Percentiles rank a stretch among this genome's conserved stretches.
These are phyloP conservation scores for Dendrobium chrysotoxum DNA, from an alignment of 106 monocot genomes.

Conservation along the genomic window DNA sequence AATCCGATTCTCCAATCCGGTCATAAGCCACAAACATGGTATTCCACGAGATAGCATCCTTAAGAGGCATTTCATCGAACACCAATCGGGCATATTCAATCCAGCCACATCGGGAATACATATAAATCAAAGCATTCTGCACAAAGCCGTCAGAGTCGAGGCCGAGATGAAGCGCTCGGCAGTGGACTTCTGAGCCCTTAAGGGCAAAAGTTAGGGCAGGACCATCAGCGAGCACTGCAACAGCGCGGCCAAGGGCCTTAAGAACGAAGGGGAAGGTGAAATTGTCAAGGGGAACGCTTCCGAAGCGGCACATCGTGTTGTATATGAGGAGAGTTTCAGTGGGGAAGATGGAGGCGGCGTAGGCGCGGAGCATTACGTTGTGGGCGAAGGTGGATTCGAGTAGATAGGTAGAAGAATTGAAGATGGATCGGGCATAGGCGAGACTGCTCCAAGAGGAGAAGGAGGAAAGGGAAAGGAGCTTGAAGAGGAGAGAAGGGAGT, in stretches of 20 bases:
- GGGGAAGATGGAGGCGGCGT: slow-evolving; percentile 36
- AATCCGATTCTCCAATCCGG: slow-evolving; percentile 16
- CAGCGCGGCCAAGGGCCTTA: slow-evolving; percentile 32
- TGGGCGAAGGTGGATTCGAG: slow-evolving; percentile 13
- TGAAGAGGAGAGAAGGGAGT: slow-evolving; percentile 14
- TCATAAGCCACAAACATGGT: slow-evolving; percentile 38
- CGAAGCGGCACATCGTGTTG: slow-evolving; percentile 33
- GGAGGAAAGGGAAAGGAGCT: slow-evolving; percentile 35
- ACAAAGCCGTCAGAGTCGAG: slow-evolving; percentile 25
- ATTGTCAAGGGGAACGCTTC: slow-evolving; percentile 8
- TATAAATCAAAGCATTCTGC: slow-evolving; percentile 40
- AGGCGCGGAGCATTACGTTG: slow-evolving; percentile 44
- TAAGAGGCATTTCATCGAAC: slow-evolving; percentile 52
- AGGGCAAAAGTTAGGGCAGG: background rate
- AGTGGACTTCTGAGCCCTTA: slow-evolving; percentile 50
- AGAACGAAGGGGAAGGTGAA: slow-evolving; percentile 49
- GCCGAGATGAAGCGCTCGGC: slow-evolving; percentile 25
- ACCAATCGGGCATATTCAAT: slow-evolving; percentile 23
- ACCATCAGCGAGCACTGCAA: background rate
- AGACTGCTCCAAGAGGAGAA: slow-evolving; percentile 38
- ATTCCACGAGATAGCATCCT: slow-evolving; percentile 57
- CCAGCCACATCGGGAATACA: slow-evolving; percentile 35
- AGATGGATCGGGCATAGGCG: slow-evolving; percentile 30
- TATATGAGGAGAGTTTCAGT: slow-evolving; percentile 33
- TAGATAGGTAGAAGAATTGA: slow-evolving; percentile 3